These are phyloP conservation scores for Lachnellula occidentalis DNA, from an alignment of 2,329 filamentous ascomycete genomes.

Conservation along the genomic window DNA sequence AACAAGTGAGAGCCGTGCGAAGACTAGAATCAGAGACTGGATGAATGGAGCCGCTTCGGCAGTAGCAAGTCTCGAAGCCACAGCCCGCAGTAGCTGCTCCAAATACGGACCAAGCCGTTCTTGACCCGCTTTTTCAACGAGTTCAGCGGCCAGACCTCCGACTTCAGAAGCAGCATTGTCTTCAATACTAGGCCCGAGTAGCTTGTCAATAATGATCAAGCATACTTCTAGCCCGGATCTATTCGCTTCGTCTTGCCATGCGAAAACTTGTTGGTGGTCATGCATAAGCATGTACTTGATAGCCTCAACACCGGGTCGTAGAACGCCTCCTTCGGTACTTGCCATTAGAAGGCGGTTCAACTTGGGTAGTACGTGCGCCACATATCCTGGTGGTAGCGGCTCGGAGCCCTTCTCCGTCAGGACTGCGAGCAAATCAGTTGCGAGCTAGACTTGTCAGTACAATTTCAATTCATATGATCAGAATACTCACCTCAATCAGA, in stretches of 20 bases:
- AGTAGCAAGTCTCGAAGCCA: conserved; percentile 76
- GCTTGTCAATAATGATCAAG: conserved; percentile 84
- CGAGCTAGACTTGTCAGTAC: conserved; percentile 47
- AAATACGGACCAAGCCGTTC: conserved; percentile 88
- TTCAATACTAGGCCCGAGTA: conserved; percentile 77
- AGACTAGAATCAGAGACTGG: conserved; percentile 91
- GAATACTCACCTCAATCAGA: conserved; percentile 60
- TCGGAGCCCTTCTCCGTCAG: conserved; percentile 78
- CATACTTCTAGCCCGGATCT: conserved; percentile 84
- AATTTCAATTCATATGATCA: not conserved
- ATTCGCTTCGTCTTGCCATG: conserved; percentile 74
- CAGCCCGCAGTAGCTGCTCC: conserved; percentile 79
- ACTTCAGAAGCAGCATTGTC: conserved; percentile 96
- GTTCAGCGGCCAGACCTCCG: conserved; percentile 84
- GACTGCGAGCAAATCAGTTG: conserved; percentile 75
- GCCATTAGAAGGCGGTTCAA: conserved; percentile 76
- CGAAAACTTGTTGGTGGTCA: conserved; percentile 83
- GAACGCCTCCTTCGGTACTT: conserved; percentile 79
- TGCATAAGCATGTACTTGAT: conserved; percentile 87
- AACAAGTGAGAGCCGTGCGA: conserved; percentile 80
- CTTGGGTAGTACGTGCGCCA: conserved; percentile 81
- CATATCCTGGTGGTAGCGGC: conserved; percentile 81
- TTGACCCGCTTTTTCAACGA: conserved; percentile 92
- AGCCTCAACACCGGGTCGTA: conserved; percentile 78
- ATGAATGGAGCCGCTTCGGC: conserved; percentile 87